A percentile compares a stretch with the other conserved stretches of the same genome.
Conservation (phyloP, 2,329 filamentous ascomycete species). For the Talaromyces sp. region DNA sequence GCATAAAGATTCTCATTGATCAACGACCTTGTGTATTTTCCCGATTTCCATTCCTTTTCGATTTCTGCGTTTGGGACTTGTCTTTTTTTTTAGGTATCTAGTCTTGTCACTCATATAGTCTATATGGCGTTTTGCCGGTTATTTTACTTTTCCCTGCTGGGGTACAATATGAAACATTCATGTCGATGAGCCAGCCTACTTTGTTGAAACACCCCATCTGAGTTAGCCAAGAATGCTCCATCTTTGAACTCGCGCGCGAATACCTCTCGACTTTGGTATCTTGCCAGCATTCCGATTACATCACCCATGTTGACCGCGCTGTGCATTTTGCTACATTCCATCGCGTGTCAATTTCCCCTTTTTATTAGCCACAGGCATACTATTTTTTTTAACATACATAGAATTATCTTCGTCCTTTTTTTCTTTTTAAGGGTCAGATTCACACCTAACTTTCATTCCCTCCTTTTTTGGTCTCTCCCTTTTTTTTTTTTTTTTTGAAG, state of each 20-base stretch:
- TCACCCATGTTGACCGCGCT: slow-evolving; percentile 2
- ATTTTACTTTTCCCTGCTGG: background rate
- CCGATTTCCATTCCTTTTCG: background rate
- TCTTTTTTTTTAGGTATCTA: background rate
- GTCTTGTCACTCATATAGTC: background rate
- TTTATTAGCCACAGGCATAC: background rate
- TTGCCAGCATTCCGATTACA: slow-evolving; percentile 13
- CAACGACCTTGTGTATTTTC: background rate
- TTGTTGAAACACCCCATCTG: background rate
- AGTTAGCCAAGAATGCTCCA: background rate
- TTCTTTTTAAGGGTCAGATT: background rate
- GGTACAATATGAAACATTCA: background rate
- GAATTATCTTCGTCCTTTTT: background rate
- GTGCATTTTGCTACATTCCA: background rate
- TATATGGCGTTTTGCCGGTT: slow-evolving; percentile 2
- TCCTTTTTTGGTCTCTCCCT: background rate
- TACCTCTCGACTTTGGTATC: slow-evolving; percentile 1
- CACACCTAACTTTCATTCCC: background rate
- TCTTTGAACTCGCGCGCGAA: background rate
- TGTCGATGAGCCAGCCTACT: background rate
- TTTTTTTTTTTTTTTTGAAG: background rate
- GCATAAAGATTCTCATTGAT: slow-evolving; percentile 1
- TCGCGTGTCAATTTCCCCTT: background rate
- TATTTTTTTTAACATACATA: background rate
- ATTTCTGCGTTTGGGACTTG: background rate